Base-by-base conservation (phyloP, 371 early-diverging fungal genomes). In the Catenaria anguillulae region DNA sequence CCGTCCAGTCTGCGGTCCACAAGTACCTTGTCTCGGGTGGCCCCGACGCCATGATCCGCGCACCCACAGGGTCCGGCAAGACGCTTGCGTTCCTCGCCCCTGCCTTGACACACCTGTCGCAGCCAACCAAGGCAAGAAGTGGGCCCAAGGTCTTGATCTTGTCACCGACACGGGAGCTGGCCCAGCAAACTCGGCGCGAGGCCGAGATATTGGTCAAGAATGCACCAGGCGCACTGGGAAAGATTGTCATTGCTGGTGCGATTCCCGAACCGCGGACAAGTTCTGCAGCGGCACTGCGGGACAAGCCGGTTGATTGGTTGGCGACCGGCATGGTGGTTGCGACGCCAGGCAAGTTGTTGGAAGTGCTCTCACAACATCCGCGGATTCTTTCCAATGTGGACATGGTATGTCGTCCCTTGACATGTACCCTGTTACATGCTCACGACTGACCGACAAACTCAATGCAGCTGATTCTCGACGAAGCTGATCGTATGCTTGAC, bases 21-120 rank as follows among this genome's bases (percentile, higher is more conserved):
- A 73, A 78, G 6, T 66, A 74, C 34, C 81, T 84, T 33, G 92
- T 93, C 10, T 80, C 83, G 33, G 70, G 75, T 21, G 65, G 68
- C 5, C 40, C 8, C 21, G 92, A 94, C 66, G 75, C 92, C 66
- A 79, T 88, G 77, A 83, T 90, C 61, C 84, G 86, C 67, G 97
- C 99, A 17, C 94, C 94, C 72, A 99, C 99, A 10, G 99, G 99
- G 66, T 94, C 93, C 0, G 99, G 99, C 48, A 97, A 97, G 71
- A 96, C 96, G 2, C 71, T 93, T 19, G 96, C 91, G 13, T 97
- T 94, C 65, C 73, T 97, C 68, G 75, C 92, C 37, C 87, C 97
- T 6, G 88, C 90, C 8, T 66, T 99, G 21, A 19, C 24, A 8
- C 76, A 79, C n/a, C 68, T 86, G 0, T 31, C 76, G 45, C 75